Evolutionary conservation across 2,329 filamentous ascomycete genomes (phyloP).

Genomic region (Microsporum ferrugineum): DNA sequence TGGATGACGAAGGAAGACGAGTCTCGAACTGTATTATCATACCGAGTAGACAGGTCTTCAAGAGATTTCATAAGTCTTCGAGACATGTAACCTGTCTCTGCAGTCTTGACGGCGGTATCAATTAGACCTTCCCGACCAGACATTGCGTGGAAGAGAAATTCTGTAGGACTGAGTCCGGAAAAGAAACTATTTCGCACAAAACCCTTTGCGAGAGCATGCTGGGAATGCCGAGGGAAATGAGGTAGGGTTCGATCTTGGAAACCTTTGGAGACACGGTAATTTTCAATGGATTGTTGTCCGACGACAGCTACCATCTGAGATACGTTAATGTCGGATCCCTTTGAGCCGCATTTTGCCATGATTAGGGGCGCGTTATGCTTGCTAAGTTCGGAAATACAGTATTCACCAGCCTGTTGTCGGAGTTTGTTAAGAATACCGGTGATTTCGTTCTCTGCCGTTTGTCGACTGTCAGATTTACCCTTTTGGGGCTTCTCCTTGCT

Average conservation of each 20-base stretch:
- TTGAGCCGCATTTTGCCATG: slow-evolving; percentile 96
- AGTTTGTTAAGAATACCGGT: slow-evolving; percentile 88
- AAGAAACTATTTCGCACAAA: slow-evolving; percentile 98
- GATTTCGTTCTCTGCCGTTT: slow-evolving; percentile 80
- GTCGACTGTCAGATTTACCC: slow-evolving; percentile 75
- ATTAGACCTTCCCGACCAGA: slow-evolving; percentile 96
- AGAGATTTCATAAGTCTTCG: slow-evolving; percentile 94
- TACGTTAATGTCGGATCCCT: slow-evolving; percentile 95
- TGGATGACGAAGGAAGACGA: slow-evolving; percentile 83
- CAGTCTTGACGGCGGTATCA: slow-evolving; percentile 97
- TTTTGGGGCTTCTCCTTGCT: slow-evolving; percentile 73
- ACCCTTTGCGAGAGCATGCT: slow-evolving; percentile 86
- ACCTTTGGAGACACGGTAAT: slow-evolving; percentile 82
- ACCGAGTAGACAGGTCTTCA: slow-evolving; percentile 85
- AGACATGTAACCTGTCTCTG: slow-evolving; percentile 98
- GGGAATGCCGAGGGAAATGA: slow-evolving; percentile 87
- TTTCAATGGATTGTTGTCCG: slow-evolving; percentile 94
- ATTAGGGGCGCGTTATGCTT: slow-evolving; percentile 84
- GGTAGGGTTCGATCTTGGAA: slow-evolving; percentile 93
- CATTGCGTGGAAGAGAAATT: slow-evolving; percentile 97
- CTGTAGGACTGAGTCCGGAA: slow-evolving; percentile 73
- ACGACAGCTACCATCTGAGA: slow-evolving; percentile 98
- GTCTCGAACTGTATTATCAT: slow-evolving; percentile 89
- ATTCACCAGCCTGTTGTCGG: slow-evolving; percentile 77
- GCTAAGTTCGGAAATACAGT: slow-evolving; percentile 82